Conservation (phyloP, 495 filamentous ascomycete species). For the Penicillium ucsense region DNA sequence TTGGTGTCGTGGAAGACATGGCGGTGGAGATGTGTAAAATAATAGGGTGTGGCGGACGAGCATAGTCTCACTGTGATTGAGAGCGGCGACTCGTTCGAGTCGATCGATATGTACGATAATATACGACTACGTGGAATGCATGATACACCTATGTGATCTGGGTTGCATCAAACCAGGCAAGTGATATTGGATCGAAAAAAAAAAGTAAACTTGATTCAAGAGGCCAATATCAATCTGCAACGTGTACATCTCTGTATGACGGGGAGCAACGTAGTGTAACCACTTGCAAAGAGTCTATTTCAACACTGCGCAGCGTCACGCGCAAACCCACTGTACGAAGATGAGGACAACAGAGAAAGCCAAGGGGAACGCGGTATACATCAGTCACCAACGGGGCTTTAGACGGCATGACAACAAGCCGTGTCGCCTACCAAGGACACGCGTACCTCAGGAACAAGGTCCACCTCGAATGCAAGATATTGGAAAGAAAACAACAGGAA, state of each 20-base stretch:
- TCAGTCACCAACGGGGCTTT: too few relatives aligned
- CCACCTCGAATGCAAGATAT: conserved; percentile 16
- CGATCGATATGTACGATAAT: too few relatives aligned
- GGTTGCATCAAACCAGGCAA: neutral
- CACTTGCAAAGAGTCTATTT: conserved; percentile 9
- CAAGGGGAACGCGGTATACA: neutral
- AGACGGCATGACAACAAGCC: too few relatives aligned
- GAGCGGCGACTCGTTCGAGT: too few relatives aligned
- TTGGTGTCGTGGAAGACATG: too few relatives aligned
- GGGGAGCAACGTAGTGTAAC: too few relatives aligned
- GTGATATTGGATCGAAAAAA: conserved; percentile 4
- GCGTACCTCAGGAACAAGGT: conserved; percentile 8
- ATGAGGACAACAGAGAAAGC: neutral
- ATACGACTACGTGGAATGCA: too few relatives aligned
- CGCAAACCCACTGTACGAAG: neutral
- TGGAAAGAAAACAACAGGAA: conserved; percentile 13
- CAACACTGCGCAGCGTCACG: conserved; percentile 10
- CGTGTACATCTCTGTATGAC: conserved; percentile 1
- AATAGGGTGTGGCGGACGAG: too few relatives aligned
- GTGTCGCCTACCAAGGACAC: too few relatives aligned
- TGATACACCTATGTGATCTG: too few relatives aligned
- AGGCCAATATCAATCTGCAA: conserved; percentile 13
- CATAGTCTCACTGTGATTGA: too few relatives aligned
- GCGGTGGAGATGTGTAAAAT: too few relatives aligned
- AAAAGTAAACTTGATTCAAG: conserved; percentile 8